Percentiles rank a stretch among this genome's conserved stretches.
phyloP scores from a whole-genome alignment of 2,329 filamentous ascomycete genomes.

The Alternaria dauci region DNA sequence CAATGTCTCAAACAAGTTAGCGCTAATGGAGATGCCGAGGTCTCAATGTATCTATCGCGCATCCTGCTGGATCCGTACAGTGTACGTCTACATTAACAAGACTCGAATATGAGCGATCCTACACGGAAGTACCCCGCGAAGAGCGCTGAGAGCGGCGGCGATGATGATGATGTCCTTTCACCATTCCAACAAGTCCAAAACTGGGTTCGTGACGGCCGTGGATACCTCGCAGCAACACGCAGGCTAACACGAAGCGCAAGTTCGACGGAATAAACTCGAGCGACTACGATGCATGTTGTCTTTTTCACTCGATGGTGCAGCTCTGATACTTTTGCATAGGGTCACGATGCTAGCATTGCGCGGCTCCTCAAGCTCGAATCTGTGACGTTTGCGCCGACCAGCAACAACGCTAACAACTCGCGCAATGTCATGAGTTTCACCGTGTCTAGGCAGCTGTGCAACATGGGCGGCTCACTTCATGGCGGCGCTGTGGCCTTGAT shows the following conservation, averaged over 20 bases:
- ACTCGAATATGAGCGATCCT: conserved; percentile 8
- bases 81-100: neutral
- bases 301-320: neutral
- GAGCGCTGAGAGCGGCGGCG: neutral
- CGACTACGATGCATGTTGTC: conserved; percentile 36
- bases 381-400: conserved; percentile 39
- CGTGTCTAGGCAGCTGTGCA: conserved; percentile 57
- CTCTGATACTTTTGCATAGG: conserved; percentile 28
- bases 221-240: neutral
- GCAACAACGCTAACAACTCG: conserved; percentile 41
- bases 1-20: conserved; percentile 5
- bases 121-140: conserved; percentile 5
- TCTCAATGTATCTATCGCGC: conserved; percentile 7
- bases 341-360: conserved; percentile 43
- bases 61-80: neutral
- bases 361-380: conserved; percentile 48
- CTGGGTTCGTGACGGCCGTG: conserved; percentile 19
- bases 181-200: conserved; percentile 31
- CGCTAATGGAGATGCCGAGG: conserved; percentile 19
- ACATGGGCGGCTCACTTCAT: conserved; percentile 57
- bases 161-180: conserved; percentile 18
- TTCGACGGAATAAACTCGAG: conserved; percentile 30
- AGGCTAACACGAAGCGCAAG: conserved; percentile 20
- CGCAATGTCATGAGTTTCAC: conserved; percentile 55
- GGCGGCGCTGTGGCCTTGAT: conserved; percentile 63